Percentiles rank a stretch among this genome's conserved stretches.
Conservation (phyloP, 306 rosid species). For the Sophora flavescens region DNA sequence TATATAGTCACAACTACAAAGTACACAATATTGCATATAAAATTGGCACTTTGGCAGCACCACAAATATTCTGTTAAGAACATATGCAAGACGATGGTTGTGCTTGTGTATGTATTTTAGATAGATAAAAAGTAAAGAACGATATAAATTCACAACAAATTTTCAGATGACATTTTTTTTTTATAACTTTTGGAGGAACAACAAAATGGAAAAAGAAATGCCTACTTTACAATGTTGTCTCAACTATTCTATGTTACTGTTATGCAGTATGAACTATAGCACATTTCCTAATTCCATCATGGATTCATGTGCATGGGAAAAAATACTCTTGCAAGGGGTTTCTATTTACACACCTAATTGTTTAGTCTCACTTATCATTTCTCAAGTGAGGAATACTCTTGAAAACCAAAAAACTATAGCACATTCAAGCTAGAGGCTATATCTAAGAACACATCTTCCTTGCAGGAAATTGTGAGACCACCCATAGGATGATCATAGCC, state of each 20-base stretch:
- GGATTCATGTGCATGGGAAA: too few species aligned
- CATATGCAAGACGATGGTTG: neutral
- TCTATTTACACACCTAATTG: too few species aligned
- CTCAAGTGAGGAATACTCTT: too few species aligned
- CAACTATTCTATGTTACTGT: conserved; percentile 6
- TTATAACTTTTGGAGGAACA: neutral
- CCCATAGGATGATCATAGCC: conserved; percentile 38
- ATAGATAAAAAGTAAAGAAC: neutral
- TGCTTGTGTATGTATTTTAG: neutral
- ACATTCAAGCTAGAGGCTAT: neutral
- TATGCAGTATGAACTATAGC: neutral
- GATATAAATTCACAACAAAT: neutral
- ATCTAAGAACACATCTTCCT: neutral
- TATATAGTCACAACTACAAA: too few species aligned
- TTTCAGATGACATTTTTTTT: neutral
- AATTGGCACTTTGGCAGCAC: too few species aligned
- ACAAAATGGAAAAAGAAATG: neutral
- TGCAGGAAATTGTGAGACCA: conserved; percentile 44
- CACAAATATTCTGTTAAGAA: neutral
- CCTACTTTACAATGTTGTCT: neutral
- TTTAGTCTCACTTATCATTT: too few species aligned
- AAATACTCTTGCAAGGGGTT: too few species aligned
- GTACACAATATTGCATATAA: too few species aligned
- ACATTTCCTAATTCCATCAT: too few species aligned
- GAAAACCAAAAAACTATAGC: too few species aligned